Conservation (phyloP, 2,329 filamentous ascomycete species). For the Trichoderma sp. region DNA sequence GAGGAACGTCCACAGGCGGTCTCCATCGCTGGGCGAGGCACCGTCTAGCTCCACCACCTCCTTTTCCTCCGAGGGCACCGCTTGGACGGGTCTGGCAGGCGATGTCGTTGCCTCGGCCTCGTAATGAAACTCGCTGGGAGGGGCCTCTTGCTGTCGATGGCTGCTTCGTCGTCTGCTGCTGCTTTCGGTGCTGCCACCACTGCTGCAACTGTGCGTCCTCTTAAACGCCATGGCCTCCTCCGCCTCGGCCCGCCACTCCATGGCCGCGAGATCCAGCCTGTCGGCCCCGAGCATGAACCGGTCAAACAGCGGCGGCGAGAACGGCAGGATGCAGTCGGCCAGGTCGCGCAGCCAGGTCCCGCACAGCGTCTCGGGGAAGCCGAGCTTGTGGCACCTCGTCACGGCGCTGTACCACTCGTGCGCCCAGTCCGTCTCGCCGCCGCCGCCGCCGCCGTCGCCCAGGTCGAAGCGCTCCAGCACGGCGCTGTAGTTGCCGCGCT, state of each 20-base stretch:
- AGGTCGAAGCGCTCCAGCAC: slow-evolving; percentile 23
- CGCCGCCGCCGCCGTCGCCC: background rate
- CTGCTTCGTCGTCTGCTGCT: background rate
- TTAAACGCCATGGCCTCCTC: slow-evolving; percentile 14
- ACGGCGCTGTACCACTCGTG: slow-evolving; percentile 25
- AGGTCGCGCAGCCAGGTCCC: slow-evolving; percentile 25
- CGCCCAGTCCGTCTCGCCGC: slow-evolving; percentile 18
- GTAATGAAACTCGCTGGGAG: background rate
- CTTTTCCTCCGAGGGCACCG: background rate
- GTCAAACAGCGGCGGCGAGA: slow-evolving; percentile 14
- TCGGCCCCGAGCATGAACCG: slow-evolving; percentile 22
- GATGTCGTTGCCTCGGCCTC: background rate
- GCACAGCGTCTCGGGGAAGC: slow-evolving; percentile 24
- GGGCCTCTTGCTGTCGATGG: background rate
- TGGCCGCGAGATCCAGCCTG: slow-evolving; percentile 21
- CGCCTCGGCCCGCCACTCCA: slow-evolving; percentile 25
- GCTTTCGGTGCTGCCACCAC: background rate
- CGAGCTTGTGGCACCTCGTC: slow-evolving; percentile 21
- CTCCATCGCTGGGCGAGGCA: slow-evolving; percentile 1
- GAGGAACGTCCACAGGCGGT: slow-evolving; percentile 23
- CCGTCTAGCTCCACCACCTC: slow-evolving; percentile 18
- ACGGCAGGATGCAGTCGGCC: slow-evolving; percentile 19
- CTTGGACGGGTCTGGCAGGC: background rate
- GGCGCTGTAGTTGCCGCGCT: slow-evolving; percentile 18
- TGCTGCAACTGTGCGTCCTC: slow-evolving; percentile 8